phyloP scores from a whole-genome alignment of 345 rosid genomes.

The Gossypium anomalum region DNA sequence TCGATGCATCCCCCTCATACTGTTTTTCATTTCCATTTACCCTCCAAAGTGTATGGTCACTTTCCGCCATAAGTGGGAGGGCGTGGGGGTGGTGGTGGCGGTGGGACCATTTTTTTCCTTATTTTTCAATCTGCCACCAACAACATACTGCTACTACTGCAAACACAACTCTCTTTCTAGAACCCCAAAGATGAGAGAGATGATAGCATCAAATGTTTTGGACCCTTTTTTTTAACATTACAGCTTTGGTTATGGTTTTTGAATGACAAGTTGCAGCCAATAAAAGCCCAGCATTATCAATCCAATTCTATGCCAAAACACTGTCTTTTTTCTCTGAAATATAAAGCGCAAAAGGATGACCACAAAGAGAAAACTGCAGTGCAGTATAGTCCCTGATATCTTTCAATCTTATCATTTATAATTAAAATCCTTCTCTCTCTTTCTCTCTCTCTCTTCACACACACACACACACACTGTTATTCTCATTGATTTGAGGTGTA shows the following conservation, averaged over 20 bases:
- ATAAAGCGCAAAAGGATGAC: background rate
- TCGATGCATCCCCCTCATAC: slow-evolving; percentile 13
- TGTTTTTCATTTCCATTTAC: slow-evolving; percentile 5
- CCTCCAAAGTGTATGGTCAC: slow-evolving; percentile 31
- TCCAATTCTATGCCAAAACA: slow-evolving; percentile 14
- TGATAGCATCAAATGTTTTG: background rate
- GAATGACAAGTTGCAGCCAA: slow-evolving; percentile 37
- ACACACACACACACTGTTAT: background rate
- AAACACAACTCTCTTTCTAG: slow-evolving; percentile 12
- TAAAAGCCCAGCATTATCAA: slow-evolving; percentile 20
- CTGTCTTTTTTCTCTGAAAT: slow-evolving; percentile 5
- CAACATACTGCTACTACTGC: slow-evolving; percentile 11
- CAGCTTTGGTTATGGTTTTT: slow-evolving; percentile 9
- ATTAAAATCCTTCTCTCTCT: background rate
- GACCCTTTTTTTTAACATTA: background rate
- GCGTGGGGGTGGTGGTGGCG: slow-evolving; percentile 16
- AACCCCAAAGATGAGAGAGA: background rate
- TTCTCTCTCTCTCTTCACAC: too few species aligned
- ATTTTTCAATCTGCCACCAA: slow-evolving; percentile 22
- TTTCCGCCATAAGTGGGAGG: slow-evolving; percentile 47
- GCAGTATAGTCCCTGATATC: background rate
- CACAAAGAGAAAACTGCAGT: background rate
- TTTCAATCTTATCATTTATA: background rate
- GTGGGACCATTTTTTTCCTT: slow-evolving; percentile 33
- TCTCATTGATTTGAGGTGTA: background rate